These are phyloP conservation scores for Diaporthe citri DNA, from an alignment of 2,329 filamentous ascomycete species.

Conservation along the genomic window DNA sequence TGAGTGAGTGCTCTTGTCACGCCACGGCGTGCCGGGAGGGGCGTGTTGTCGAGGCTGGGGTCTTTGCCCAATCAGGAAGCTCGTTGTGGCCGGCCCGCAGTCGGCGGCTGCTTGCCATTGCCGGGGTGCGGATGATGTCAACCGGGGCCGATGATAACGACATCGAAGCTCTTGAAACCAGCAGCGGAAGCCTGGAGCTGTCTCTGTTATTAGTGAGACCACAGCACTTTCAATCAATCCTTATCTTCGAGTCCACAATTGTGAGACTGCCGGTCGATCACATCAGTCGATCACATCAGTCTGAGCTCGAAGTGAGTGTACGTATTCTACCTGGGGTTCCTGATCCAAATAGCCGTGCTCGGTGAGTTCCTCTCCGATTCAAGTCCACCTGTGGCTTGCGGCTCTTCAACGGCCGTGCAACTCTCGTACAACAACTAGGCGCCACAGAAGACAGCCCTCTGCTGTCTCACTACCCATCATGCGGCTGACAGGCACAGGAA, in stretches of 20 bases:
- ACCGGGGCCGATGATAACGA: slow-evolving; percentile 29
- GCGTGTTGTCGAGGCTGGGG: neutral
- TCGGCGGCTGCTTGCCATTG: slow-evolving; percentile 23
- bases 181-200: neutral
- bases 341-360: neutral
- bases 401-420: slow-evolving; percentile 13
- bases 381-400: neutral
- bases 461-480: neutral
- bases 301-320: neutral
- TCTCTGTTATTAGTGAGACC: slow-evolving; percentile 6
- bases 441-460: neutral
- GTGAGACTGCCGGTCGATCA: slow-evolving; percentile 12
- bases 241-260: slow-evolving; percentile 19
- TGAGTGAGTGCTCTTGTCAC: neutral
- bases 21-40: neutral
- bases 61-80: slow-evolving; percentile 19
- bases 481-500: slow-evolving; percentile 30
- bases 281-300: slow-evolving; percentile 10
- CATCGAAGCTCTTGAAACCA: slow-evolving; percentile 11
- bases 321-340: neutral
- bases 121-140: slow-evolving; percentile 35
- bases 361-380: slow-evolving; percentile 8
- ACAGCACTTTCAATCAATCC: neutral
- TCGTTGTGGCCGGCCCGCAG: slow-evolving; percentile 1
- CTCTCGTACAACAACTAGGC: neutral